Conservation (phyloP, 1,284 basidiomycete species). For the Serendipita sp. region DNA sequence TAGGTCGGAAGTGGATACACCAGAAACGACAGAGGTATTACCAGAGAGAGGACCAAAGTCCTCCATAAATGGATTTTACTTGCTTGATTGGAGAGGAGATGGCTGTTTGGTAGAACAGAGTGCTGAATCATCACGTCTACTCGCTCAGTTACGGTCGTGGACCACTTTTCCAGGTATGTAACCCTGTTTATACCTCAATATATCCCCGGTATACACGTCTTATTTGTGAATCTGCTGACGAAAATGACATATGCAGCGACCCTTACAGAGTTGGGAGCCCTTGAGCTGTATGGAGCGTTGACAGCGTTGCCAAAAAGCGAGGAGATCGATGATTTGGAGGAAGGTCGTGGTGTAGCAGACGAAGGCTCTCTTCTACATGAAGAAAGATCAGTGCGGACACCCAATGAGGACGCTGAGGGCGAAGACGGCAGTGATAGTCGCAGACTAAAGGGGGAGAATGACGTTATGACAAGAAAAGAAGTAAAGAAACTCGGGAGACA, state of each 20-base stretch:
- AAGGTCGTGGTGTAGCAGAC: slow-evolving; percentile 17
- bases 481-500: too few relatives aligned
- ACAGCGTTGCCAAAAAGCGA: slow-evolving; percentile 47
- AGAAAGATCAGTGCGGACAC: too few relatives aligned
- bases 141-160: not conserved
- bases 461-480: too few relatives aligned
- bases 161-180: not conserved
- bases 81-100: not conserved
- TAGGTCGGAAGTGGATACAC: too few relatives aligned
- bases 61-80: not conserved
- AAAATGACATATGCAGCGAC: slow-evolving; percentile 27
- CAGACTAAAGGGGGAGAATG: too few relatives aligned
- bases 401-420: too few relatives aligned
- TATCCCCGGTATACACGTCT: not conserved
- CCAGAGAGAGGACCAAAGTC: too few relatives aligned
- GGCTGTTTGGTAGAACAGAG: not conserved
- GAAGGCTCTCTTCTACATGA: too few relatives aligned
- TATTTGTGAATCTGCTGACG: not conserved
- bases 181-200: not conserved
- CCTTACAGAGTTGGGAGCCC: slow-evolving; percentile 30
- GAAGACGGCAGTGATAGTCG: too few relatives aligned
- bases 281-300: slow-evolving; percentile 50
- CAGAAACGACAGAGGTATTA: too few relatives aligned
- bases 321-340: slow-evolving; percentile 31
- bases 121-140: not conserved